phyloP scores from a whole-genome alignment of 495 filamentous ascomycete genomes.

The Massariosphaeria phaeospora region DNA sequence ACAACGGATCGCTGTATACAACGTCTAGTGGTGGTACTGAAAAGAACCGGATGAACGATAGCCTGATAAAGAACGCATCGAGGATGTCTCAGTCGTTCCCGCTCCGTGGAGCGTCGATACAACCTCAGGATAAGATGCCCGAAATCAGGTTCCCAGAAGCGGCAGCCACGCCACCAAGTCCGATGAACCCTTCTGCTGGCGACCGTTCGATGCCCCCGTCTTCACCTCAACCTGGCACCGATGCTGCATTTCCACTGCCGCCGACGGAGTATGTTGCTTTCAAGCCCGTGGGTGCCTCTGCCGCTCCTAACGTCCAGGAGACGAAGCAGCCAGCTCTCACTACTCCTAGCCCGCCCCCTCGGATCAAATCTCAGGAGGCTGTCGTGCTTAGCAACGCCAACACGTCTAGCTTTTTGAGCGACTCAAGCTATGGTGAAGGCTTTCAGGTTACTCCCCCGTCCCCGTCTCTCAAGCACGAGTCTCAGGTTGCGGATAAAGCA shows the following conservation, averaged over 20 bases:
- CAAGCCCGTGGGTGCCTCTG: slow-evolving; percentile 2
- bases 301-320: slow-evolving; percentile 9
- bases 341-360: slow-evolving; percentile 31
- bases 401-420: slow-evolving; percentile 43
- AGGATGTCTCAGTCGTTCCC: slow-evolving; percentile 61
- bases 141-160: slow-evolving; percentile 26
- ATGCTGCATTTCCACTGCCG: background rate
- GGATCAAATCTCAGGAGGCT: slow-evolving; percentile 39
- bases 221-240: slow-evolving; percentile 15
- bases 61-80: slow-evolving; percentile 58
- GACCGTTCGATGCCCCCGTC: slow-evolving; percentile 1
- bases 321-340: slow-evolving; percentile 14
- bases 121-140: slow-evolving; percentile 4
- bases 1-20: slow-evolving; percentile 62
- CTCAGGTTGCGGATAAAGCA: background rate
- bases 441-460: slow-evolving; percentile 50
- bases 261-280: slow-evolving; percentile 6
- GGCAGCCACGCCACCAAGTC: slow-evolving; percentile 6
- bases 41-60: slow-evolving; percentile 57
- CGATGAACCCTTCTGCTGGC: slow-evolving; percentile 8
- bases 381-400: slow-evolving; percentile 23
- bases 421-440: slow-evolving; percentile 58
- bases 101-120: slow-evolving; percentile 37
- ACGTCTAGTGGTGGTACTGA: slow-evolving; percentile 49
- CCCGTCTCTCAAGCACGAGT: slow-evolving; percentile 13